phyloP scores from a whole-genome alignment of 176 grass and related monocot genomes.

The Phoenix dactylifera region DNA sequence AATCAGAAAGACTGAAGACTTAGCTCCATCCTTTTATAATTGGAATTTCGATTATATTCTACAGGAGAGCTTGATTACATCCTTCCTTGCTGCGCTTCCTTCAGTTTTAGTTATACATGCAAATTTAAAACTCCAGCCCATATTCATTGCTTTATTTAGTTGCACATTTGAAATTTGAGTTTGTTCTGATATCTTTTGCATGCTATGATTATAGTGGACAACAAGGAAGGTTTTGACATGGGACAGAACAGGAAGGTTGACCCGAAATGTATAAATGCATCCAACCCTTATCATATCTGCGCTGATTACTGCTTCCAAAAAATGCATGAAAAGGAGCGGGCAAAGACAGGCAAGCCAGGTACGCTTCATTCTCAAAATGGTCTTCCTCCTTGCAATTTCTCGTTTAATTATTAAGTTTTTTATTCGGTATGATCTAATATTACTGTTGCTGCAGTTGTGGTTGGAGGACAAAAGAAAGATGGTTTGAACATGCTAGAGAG shows the following conservation, averaged over 20 bases:
- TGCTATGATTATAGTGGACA: constrained; percentile 1
- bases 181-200: constrained; percentile 1
- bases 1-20: too few species aligned
- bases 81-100: too few species aligned
- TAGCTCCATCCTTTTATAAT: too few species aligned
- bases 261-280: constrained; percentile 52
- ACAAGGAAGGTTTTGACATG: background rate
- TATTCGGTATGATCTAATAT: background rate
- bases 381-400: background rate
- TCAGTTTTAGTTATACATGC: too few species aligned
- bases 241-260: constrained; percentile 42
- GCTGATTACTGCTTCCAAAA: constrained; percentile 54
- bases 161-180: background rate
- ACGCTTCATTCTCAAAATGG: constrained; percentile 28
- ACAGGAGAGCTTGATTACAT: too few species aligned
- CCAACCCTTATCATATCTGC: constrained; percentile 87
- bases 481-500: constrained; percentile 22
- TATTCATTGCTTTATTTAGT: background rate
- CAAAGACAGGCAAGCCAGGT: constrained; percentile 32
- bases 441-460: constrained; percentile 21
- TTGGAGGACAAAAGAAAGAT: constrained; percentile 28
- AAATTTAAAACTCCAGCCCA: too few species aligned
- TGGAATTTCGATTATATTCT: too few species aligned
- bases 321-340: constrained; percentile 25
- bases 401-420: background rate